Evolutionary conservation across 2,329 filamentous ascomycete genomes (phyloP), one percentile per base, ranked within the genome.

Genomic region (Cryphonectria parasitica): DNA sequence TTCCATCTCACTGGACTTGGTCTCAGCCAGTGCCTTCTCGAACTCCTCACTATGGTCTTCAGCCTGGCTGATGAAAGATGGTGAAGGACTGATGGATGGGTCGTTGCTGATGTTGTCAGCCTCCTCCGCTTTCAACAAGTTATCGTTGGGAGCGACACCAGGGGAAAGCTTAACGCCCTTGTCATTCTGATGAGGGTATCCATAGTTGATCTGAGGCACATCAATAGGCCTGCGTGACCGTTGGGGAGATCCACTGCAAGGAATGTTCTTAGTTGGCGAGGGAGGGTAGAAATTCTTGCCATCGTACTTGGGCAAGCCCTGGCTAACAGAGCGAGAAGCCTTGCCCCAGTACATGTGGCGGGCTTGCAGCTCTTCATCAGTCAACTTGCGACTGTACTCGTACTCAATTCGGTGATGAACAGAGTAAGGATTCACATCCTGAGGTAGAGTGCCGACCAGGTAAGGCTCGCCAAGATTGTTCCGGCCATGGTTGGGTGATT

Each of bases 201-300:
- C 69, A 71, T 75, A 58, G 68, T 68, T 65, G 19, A 60, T 43
- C 41, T 75, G 73, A 34, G 73, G 74, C 58, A 58, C 69, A 43
- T 71, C 74, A 43, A 66, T 69, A 28, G 67, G 68, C 31, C 68
- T 34, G 11, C 63, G 45, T 45, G 56, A 19, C 19, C 66, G 65
- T 2, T 63, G 66, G n/a, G 71, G 68, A 31, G 71, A 69, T 36
- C 69, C 67, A 7, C 49, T 67, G 17, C 66, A 63, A 43, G 62
- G 68, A 5, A 34, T 41, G 71, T 78, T 75, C 75, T 86, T 87
- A 72, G 78, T 77, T 0, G 87, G 86, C 0, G 88, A 89, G 3
- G 87, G 80, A 41, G 85, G 87, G 72, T 90, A 90, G 74, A 90
- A 90, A 76, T 90, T 84, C 76, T 88, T 89, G 34, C 89, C 88